Evolutionary conservation across 768 basidiomycete species (phyloP).

Genomic region (Cubamyces lactineus): DNA sequence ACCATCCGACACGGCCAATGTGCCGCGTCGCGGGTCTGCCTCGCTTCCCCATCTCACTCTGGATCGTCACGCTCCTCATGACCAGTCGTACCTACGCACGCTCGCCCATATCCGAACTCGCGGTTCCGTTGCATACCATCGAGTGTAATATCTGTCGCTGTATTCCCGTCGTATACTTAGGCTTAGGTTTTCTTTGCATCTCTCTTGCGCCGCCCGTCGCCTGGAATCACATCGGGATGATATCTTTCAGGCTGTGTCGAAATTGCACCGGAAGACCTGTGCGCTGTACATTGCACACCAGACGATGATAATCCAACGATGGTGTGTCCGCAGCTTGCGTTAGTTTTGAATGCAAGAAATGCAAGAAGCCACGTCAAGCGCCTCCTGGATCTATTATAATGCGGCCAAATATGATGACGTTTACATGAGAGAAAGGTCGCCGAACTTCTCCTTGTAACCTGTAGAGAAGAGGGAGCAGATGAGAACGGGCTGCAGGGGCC

Average conservation of each 20-base stretch:
- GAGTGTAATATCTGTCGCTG: constrained; percentile 27
- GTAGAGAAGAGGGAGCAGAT: constrained; percentile 9
- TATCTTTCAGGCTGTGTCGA: neutral
- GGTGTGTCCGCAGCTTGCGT: neutral
- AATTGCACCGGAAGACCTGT: neutral
- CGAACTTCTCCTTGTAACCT: constrained; percentile 97
- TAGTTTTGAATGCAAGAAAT: constrained; percentile 8
- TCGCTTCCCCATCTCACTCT: neutral
- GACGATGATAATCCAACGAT: neutral
- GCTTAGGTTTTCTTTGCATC: constrained; percentile 6
- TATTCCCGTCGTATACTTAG: constrained; percentile 22
- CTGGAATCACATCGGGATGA: neutral
- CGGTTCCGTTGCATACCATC: constrained; percentile 22
- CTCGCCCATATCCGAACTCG: constrained; percentile 15
- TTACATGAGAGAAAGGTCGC: constrained; percentile 92
- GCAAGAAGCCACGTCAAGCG: constrained; percentile 20
- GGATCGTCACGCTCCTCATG: constrained; percentile 15
- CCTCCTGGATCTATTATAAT: constrained; percentile 24
- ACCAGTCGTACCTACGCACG: constrained; percentile 13
- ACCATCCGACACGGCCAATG: neutral
- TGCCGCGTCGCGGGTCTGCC: neutral
- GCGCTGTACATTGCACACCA: neutral
- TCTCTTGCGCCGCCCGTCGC: neutral
- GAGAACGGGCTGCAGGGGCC: constrained; percentile 2
- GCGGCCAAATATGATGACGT: constrained; percentile 17